Percentiles rank a stretch among this genome's conserved stretches.
These are phyloP conservation scores for Corchorus capsularis DNA, from an alignment of 345 rosid genomes.

Conservation along the genomic window DNA sequence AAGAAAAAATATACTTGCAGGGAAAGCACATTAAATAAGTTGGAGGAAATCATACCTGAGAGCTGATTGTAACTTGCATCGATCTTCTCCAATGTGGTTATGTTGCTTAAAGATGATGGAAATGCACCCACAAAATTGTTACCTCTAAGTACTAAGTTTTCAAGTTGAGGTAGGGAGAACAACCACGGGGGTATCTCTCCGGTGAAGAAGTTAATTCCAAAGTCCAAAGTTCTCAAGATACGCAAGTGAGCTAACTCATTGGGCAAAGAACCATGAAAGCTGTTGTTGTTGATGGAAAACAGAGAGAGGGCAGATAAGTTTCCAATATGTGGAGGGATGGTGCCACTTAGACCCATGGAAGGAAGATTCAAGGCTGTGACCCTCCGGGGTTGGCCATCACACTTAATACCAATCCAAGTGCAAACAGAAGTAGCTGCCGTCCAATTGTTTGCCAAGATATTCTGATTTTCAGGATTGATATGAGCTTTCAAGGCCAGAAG, in stretches of 20 bases:
- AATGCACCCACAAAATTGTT: background rate
- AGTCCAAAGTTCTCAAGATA: background rate
- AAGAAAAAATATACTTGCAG: too few relatives aligned
- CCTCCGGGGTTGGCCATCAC: conserved; percentile 7
- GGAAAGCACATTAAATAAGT: background rate
- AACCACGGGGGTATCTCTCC: conserved; percentile 21
- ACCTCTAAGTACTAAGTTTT: background rate
- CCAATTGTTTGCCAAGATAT: conserved; percentile 24
- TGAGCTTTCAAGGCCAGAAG: conserved; percentile 24
- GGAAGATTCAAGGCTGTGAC: conserved; percentile 28
- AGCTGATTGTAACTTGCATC: conserved; percentile 2
- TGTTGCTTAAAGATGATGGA: background rate
- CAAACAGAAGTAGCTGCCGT: conserved; percentile 20
- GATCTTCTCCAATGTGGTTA: background rate
- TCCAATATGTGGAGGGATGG: conserved; percentile 26
- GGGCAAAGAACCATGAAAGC: background rate
- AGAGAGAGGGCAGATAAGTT: conserved; percentile 14
- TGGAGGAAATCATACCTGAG: background rate
- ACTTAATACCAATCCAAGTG: conserved; percentile 30
- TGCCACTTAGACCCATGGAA: conserved; percentile 21
- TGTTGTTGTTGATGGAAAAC: conserved; percentile 12
- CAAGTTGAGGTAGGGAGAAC: conserved; percentile 2
- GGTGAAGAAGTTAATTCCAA: background rate
- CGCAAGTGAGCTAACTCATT: background rate
- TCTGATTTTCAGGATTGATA: conserved; percentile 10